Conservation (phyloP, 2,329 filamentous ascomycete species). For the Tothia fuscella region DNA sequence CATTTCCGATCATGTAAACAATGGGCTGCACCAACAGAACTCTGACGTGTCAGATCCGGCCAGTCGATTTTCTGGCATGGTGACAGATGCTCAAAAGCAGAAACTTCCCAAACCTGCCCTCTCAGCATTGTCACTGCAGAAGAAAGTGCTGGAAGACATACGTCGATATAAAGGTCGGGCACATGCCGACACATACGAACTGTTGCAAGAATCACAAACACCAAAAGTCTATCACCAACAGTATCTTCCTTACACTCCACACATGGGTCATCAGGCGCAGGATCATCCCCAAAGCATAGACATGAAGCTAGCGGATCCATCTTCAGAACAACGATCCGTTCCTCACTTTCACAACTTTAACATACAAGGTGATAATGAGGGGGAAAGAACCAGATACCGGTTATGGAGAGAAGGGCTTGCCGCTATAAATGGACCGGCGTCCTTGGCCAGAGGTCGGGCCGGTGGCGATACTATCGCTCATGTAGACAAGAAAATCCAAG, state of each 20-base stretch:
- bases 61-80: too few relatives aligned
- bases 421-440: constrained; percentile 27
- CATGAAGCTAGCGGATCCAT: constrained; percentile 27
- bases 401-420: constrained; percentile 39
- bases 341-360: constrained; percentile 13
- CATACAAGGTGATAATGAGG: constrained; percentile 18
- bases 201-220: too few relatives aligned
- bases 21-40: too few relatives aligned
- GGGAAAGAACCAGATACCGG: constrained; percentile 34
- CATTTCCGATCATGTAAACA: too few relatives aligned
- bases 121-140: too few relatives aligned
- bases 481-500: constrained; percentile 52
- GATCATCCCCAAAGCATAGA: background rate
- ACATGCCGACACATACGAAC: too few relatives aligned
- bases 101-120: too few relatives aligned
- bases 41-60: too few relatives aligned
- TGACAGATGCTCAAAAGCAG: too few relatives aligned
- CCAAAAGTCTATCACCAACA: too few relatives aligned
- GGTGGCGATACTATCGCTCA: constrained; percentile 32
- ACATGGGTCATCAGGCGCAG: constrained; percentile 16
- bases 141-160: too few relatives aligned
- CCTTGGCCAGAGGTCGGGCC: constrained; percentile 26
- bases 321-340: constrained; percentile 21
- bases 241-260: constrained; percentile 22
- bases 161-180: too few relatives aligned